Base-by-base conservation (phyloP, 2,329 filamentous ascomycete species). In the Alternaria arborescens region DNA sequence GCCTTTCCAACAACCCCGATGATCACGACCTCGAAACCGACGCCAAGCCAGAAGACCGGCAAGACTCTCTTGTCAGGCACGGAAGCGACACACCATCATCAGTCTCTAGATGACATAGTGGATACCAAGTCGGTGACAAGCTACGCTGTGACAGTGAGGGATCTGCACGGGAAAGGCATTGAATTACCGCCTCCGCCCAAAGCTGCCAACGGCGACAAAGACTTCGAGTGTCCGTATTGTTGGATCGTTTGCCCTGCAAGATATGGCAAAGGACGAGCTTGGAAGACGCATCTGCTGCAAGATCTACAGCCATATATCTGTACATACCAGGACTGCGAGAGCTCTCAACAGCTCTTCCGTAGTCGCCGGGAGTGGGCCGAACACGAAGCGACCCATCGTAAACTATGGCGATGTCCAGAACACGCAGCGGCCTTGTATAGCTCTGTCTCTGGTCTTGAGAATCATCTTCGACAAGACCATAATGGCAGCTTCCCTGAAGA, bases 221-320 rank as follows among this genome's bases (percentile, higher is more conserved):
- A 79, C 52, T 79, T 79, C 34, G 77, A 78, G 42, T 79, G 77
- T 48, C 76, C 77, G 1, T 78, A 76, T 55, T 79, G 77, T 52
- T 78, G 71, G 54, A 72, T 78, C n/a, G 77, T 79, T 20, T 79
- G 77, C 47, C 77, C 77, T 4, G 68, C 75, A n/a, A 64, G 76
- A 53, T 78, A 79, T 34, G 71, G 73, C 0, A 72, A 66, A 54
- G 71, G 70, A 7, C 66, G 75, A 41, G 52, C 74, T 10, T 79
- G 76, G 77, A 72, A 71, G 48, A 75, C 74, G 0, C 77, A 78
- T 62, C 30, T 79, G 14, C 60, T 78, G 16, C 75, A 78, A 55
- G 77, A 79, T 44, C 55, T 79, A 3, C 77, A 79, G 24, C 77
- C 77, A 12, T 79, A 79, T 48, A 47, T 74, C 1, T 79, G 77